Evolutionary conservation across 768 basidiomycete species (phyloP).

Genomic region (Solioccasus polychromus): DNA sequence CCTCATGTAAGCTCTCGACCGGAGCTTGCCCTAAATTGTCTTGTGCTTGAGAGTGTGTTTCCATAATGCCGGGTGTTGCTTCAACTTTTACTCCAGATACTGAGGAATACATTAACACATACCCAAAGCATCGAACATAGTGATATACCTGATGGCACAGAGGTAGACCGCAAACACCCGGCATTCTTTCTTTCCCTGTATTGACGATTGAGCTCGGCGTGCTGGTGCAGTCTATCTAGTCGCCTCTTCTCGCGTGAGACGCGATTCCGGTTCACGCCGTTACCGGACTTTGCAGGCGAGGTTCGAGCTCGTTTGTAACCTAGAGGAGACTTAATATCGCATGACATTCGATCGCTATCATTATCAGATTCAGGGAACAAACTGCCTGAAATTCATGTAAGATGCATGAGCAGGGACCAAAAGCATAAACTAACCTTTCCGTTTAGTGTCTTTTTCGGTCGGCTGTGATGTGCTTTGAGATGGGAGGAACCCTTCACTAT

Average conservation of each 20-base stretch:
- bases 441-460: constrained; percentile 36
- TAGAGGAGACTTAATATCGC: constrained; percentile 26
- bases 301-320: constrained; percentile 50
- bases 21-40: not conserved
- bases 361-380: constrained; percentile 29
- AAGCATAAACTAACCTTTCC: constrained; percentile 42
- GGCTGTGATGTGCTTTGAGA: constrained; percentile 19
- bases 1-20: constrained; percentile 33
- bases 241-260: constrained; percentile 42
- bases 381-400: constrained; percentile 9
- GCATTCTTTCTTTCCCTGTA: constrained; percentile 39
- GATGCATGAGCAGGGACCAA: not conserved
- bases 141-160: constrained; percentile 19
- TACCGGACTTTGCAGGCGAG: constrained; percentile 41
- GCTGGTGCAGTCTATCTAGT: constrained; percentile 37
- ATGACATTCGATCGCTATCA: constrained; percentile 27
- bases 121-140: not conserved
- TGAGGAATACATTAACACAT: constrained; percentile 2
- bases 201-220: constrained; percentile 37
- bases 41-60: constrained; percentile 5
- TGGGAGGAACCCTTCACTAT: constrained; percentile 17
- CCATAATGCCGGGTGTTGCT: not conserved
- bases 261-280: constrained; percentile 37
- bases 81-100: constrained; percentile 15
- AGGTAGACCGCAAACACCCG: constrained; percentile 33